Conservation (phyloP, 495 filamentous ascomycete genomes). For the Umbilicaria muhlenbergii region DNA sequence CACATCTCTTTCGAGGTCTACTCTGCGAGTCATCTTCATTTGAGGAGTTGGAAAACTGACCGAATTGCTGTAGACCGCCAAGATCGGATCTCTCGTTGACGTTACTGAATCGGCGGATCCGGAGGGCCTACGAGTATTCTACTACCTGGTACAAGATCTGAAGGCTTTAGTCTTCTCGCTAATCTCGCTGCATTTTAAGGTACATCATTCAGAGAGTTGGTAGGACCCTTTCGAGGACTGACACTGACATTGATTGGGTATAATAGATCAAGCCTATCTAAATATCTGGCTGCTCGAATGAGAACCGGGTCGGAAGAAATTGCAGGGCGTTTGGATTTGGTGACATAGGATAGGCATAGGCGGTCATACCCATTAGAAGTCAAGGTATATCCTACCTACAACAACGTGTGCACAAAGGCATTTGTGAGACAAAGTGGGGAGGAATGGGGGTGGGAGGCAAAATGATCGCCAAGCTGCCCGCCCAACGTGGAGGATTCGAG, state of each 20-base stretch:
- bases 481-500: too few species aligned
- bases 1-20: constrained; percentile 94
- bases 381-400: too few species aligned
- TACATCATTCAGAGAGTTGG: constrained; percentile 15
- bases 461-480: too few species aligned
- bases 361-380: too few species aligned
- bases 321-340: too few species aligned
- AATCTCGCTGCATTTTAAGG: constrained; percentile 96
- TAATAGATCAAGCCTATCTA: constrained; percentile 67
- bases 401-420: too few species aligned
- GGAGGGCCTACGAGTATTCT: constrained; percentile 96
- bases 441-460: too few species aligned
- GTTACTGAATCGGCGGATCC: constrained; percentile 93
- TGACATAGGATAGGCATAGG: too few species aligned
- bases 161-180: constrained; percentile 95
- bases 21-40: neutral
- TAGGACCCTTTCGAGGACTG: neutral
- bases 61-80: constrained; percentile 57
- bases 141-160: constrained; percentile 96
- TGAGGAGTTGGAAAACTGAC: constrained; percentile 5
- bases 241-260: constrained; percentile 3
- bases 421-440: too few species aligned
- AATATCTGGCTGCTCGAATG: neutral
- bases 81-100: constrained; percentile 94
- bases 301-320: too few species aligned